Conservation (phyloP, 2,329 filamentous ascomycete species). For the Dothideomycetes sp. region DNA sequence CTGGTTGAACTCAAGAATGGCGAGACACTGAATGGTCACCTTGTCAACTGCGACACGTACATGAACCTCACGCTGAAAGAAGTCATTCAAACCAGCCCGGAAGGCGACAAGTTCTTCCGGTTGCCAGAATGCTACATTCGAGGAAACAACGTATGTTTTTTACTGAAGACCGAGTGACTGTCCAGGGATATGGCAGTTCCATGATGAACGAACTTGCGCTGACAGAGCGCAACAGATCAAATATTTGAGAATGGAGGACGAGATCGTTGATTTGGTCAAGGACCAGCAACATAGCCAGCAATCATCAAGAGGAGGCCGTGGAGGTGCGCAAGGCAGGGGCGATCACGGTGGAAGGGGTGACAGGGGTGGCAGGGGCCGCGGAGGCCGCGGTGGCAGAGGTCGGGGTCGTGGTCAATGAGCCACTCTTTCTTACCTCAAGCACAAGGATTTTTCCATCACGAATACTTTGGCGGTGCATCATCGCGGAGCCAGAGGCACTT, state of each 20-base stretch:
- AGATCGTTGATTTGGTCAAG: constrained; percentile 89
- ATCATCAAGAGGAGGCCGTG: constrained; percentile 49
- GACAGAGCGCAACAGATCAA: constrained; percentile 62
- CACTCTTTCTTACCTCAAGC: too few relatives aligned
- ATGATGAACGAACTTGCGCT: background rate
- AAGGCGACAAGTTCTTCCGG: constrained; percentile 87
- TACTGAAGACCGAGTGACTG: too few relatives aligned
- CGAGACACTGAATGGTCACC: constrained; percentile 91
- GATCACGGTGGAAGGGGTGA: constrained; percentile 41
- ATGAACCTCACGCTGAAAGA: constrained; percentile 98
- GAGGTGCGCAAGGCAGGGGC: constrained; percentile 44
- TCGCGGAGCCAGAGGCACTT: too few relatives aligned
- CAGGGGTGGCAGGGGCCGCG: constrained; percentile 45
- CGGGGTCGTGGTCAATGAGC: constrained; percentile 38
- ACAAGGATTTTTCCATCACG: too few relatives aligned
- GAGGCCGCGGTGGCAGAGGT: constrained; percentile 44
- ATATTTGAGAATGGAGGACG: constrained; percentile 90
- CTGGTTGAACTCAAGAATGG: constrained; percentile 95
- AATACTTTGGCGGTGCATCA: too few relatives aligned
- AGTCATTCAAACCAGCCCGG: constrained; percentile 90
- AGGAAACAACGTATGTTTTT: constrained; percentile 74
- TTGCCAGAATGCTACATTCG: constrained; percentile 92
- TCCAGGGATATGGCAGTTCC: background rate
- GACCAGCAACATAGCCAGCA: constrained; percentile 72
- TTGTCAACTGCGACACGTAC: constrained; percentile 97